Percentiles rank a stretch among this genome's conserved stretches.
Evolutionary conservation across 2,329 filamentous ascomycete species (phyloP).

Genomic region (Dryadomyces quercivorus): DNA sequence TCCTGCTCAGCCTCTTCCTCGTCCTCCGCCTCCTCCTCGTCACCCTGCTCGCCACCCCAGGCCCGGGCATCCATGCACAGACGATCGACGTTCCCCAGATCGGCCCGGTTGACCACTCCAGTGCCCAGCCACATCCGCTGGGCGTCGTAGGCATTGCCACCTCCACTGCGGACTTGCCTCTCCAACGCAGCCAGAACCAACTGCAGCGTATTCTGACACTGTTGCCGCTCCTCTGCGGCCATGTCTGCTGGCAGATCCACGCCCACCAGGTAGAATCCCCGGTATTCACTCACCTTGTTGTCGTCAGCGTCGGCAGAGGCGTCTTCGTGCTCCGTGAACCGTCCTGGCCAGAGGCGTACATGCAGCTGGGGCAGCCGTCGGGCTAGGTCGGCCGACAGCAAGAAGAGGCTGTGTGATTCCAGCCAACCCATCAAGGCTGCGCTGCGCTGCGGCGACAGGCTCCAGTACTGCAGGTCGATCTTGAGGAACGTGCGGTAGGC

Average conservation of each 20-base stretch:
- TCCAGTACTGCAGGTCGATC: conserved; percentile 55
- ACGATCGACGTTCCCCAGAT: conserved; percentile 21
- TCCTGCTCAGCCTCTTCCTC: conserved; percentile 22
- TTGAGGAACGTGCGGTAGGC: conserved; percentile 43
- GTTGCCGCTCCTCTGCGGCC: conserved; percentile 27
- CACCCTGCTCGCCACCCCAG: conserved; percentile 38
- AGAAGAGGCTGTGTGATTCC: conserved; percentile 42
- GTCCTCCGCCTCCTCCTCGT: conserved; percentile 23
- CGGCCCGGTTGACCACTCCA: conserved; percentile 22
- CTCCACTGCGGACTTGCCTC: conserved; percentile 26
- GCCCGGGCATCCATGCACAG: conserved; percentile 33
- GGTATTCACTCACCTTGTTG: conserved; percentile 29
- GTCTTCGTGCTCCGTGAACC: conserved; percentile 33
- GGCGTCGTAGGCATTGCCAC: conserved; percentile 35
- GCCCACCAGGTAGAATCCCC: conserved; percentile 51
- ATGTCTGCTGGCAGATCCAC: conserved; percentile 24
- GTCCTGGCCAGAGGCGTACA: conserved; percentile 49
- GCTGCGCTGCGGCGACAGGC: conserved; percentile 39
- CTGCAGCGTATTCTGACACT: conserved; percentile 30
- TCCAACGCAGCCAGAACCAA: conserved; percentile 35
- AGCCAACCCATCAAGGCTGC: conserved; percentile 49
- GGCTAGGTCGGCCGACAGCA: conserved; percentile 46
- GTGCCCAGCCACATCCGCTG: conserved; percentile 36
- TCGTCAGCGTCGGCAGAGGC: conserved; percentile 14
- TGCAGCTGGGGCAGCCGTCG: conserved; percentile 36